Conservation (phyloP, 1,139 yeast species). For the Suhomyces coccinellae region DNA sequence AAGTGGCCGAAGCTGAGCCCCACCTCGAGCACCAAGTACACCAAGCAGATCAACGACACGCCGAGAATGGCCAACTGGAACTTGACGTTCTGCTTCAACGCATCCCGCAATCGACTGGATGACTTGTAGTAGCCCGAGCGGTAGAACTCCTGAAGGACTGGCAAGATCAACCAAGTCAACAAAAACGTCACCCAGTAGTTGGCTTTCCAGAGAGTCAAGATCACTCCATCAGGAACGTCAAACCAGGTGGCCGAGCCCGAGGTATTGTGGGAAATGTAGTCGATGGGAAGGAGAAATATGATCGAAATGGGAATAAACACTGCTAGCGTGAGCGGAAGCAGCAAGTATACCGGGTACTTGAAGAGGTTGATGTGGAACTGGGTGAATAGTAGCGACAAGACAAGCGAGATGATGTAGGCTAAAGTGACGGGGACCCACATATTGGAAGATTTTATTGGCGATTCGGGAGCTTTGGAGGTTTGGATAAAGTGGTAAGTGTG, state of each 20-base stretch:
- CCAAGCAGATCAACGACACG: conserved; percentile 52
- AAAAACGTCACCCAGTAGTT: conserved; percentile 80
- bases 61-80: conserved; percentile 61
- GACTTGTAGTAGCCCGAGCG: conserved; percentile 65
- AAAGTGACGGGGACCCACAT: conserved; percentile 35
- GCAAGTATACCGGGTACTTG: conserved; percentile 36
- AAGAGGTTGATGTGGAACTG: conserved; percentile 40
- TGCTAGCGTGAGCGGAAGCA: conserved; percentile 38
- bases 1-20: conserved; percentile 60
- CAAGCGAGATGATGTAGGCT: conserved; percentile 31
- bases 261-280: conserved; percentile 38
- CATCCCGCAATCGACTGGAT: conserved; percentile 50
- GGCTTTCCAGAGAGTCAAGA: conserved; percentile 64
- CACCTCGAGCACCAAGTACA: conserved; percentile 61
- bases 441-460: not conserved
- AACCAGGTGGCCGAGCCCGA: conserved; percentile 24
- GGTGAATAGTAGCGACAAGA: conserved; percentile 36
- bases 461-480: too few relatives aligned
- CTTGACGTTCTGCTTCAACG: conserved; percentile 55
- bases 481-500: too few relatives aligned
- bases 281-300: conserved; percentile 41
- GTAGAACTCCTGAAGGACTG: conserved; percentile 70
- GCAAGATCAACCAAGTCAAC: conserved; percentile 73
- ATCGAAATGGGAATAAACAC: conserved; percentile 48
- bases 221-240: conserved; percentile 40